Evolutionary conservation across 345 rosid genomes (phyloP).

Genomic region (Turnera subulata): DNA sequence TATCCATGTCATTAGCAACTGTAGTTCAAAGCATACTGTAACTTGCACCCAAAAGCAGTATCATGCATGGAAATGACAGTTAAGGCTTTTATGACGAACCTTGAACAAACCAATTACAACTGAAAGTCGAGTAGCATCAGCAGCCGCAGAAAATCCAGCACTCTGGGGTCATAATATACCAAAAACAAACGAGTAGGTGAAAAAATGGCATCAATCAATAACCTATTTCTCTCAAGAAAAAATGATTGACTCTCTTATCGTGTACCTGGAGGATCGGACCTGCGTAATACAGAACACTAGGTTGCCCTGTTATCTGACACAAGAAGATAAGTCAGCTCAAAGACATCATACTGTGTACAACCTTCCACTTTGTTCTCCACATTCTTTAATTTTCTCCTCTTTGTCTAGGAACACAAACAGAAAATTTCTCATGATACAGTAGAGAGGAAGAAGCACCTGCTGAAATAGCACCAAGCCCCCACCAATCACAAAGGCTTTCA

Average conservation of each 20-base stretch:
- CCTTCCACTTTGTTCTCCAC: neutral
- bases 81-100: constrained; percentile 17
- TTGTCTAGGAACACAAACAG: neutral
- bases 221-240: constrained; percentile 6
- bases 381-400: neutral
- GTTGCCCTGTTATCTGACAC: constrained; percentile 33
- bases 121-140: constrained; percentile 35
- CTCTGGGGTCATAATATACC: constrained; percentile 14
- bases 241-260: constrained; percentile 5
- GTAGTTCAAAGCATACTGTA: constrained; percentile 4
- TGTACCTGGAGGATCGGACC: constrained; percentile 35
- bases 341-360: constrained; percentile 5
- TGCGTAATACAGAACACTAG: constrained; percentile 32
- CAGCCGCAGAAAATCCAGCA: constrained; percentile 33
- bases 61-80: neutral
- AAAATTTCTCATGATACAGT: neutral
- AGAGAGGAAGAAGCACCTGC: constrained; percentile 52
- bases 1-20: constrained; percentile 30
- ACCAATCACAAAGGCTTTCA: constrained; percentile 88
- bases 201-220: neutral
- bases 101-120: constrained; percentile 31
- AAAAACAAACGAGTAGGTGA: constrained; percentile 3
- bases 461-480: constrained; percentile 98
- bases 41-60: neutral
- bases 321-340: constrained; percentile 17